Evolutionary conservation across 352 stramenopile genomes (phyloP).

Genomic region (Blastocystis sp.): DNA sequence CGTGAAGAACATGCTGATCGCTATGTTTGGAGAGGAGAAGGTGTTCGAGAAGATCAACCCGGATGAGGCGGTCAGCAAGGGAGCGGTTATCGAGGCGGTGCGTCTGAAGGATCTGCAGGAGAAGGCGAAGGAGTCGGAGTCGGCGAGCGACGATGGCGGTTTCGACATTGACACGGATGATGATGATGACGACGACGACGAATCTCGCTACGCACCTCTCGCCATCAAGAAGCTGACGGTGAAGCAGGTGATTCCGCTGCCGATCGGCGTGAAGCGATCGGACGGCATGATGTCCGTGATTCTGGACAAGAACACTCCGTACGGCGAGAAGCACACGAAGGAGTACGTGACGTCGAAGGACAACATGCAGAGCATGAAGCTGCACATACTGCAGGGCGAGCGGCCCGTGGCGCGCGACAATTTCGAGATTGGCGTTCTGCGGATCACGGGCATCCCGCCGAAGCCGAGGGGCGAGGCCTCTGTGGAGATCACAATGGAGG

Average conservation of each 20-base stretch:
- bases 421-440: neutral
- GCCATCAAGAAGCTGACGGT: neutral
- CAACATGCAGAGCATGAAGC: neutral
- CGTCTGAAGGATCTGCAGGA: neutral
- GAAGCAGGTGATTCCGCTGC: neutral
- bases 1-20: conserved; percentile 76
- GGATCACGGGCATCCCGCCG: neutral
- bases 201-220: neutral
- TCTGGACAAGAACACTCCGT: neutral
- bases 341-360: neutral
- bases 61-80: conserved; percentile 85
- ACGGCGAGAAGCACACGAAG: neutral
- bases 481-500: neutral
- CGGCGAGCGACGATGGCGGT: neutral
- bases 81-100: conserved; percentile 74
- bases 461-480: neutral
- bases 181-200: neutral
- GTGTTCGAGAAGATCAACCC: conserved; percentile 81
- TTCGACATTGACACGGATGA: neutral
- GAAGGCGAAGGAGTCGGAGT: neutral
- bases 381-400: conserved; percentile 5
- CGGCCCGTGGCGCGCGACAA: neutral
- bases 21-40: conserved; percentile 79
- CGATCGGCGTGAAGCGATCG: neutral
- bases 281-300: neutral